Base-by-base conservation (phyloP, 2,329 filamentous ascomycete species). In the Aureobasidium sp. region DNA sequence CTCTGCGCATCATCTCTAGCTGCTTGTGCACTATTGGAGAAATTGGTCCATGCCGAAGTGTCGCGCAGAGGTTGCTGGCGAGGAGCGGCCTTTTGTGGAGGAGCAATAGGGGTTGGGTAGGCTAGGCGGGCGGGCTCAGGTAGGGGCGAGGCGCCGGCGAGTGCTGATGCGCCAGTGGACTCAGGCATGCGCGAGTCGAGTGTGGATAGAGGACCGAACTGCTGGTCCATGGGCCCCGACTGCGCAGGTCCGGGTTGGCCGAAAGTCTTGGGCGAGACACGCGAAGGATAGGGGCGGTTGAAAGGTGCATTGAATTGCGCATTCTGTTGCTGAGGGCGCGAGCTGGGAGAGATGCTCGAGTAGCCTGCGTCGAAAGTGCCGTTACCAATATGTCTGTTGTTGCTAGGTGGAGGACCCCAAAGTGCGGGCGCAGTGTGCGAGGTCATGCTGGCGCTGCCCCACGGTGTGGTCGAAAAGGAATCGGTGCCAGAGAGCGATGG, bases 321-420 rank as follows among this genome's bases (percentile, higher is more conserved):
- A 10, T 55, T 47, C 42, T 63, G 67, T 39, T 45, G 57, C n/a
- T 78, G 71, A 62, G 70, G 65, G 32, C 69, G 74, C 61, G 67
- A 72, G 53, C 78, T 72, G 58, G 77, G 76, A 11, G 81, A 74
- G 21, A 79, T 71, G 48, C 78, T 77, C 32, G 79, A 80, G 57
- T 87, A 78, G 66, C 85, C 83, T 13, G 83, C 79, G 61, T 82
- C 85, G 68, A 92, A 92, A 0, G 88, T 90, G 47, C 89, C 89
- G 71, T 92, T 92, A 3, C 89, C 89, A 21, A 92, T 84, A 11
- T 84, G 85, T 59, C 85, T 82, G 66, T 89, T 85, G 67, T 83
- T 86, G 60, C 84, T 84, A n/a, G 50, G 54, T 27, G 85, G 86
- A 47, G 87, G 84, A 21, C 85, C 88, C 89, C 89, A 92, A 21